Conservation (phyloP, 2,329 filamentous ascomycete genomes). For the Penicillium sumatraense region DNA sequence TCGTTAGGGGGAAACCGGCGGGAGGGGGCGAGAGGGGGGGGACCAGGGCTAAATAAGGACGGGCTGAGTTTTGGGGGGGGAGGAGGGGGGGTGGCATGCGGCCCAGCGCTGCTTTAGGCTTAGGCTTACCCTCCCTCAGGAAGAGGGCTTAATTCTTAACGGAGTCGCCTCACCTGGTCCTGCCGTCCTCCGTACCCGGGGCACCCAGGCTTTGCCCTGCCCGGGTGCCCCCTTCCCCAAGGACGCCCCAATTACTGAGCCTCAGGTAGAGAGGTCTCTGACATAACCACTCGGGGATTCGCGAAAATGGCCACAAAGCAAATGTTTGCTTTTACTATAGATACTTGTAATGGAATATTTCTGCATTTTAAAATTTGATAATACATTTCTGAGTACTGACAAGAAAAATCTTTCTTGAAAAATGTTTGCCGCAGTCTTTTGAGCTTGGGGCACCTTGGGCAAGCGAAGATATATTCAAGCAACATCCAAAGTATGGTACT, state of each 20-base stretch:
- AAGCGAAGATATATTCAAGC: no score
- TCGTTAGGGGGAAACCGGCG: constrained; percentile 15
- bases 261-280: no score
- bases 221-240: not conserved
- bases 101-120: constrained; percentile 30
- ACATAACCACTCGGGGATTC: not conserved
- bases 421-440: no score
- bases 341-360: no score
- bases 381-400: no score
- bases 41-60: constrained; percentile 25
- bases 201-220: constrained; percentile 2
- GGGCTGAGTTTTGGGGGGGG: constrained; percentile 1
- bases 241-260: no score
- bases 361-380: no score
- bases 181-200: constrained; percentile 2
- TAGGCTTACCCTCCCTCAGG: constrained; percentile 15
- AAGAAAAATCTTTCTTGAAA: no score
- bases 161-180: constrained; percentile 4
- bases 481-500: no score
- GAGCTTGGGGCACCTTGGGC: no score
- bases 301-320: no score
- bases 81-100: constrained; percentile 10
- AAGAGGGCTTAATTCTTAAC: not conserved
- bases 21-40: constrained; percentile 10
- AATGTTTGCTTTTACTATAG: no score